These are phyloP conservation scores for Penicillium fimorum DNA, from an alignment of 495 filamentous ascomycete species.

Conservation along the genomic window DNA sequence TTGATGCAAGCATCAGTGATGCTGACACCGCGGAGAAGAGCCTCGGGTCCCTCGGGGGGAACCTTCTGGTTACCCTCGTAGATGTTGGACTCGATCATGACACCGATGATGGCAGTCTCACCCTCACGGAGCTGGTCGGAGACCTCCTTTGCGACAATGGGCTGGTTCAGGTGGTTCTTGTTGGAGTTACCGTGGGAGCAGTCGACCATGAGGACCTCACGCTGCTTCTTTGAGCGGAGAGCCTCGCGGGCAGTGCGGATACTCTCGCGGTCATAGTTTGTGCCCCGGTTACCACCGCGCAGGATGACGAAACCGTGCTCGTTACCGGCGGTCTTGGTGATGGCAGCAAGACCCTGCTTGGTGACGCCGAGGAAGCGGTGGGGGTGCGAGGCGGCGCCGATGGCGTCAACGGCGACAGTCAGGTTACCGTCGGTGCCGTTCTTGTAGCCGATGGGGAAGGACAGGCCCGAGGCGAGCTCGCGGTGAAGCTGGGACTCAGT, in stretches of 20 bases:
- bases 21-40: constrained; percentile 85
- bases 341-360: constrained; percentile 95
- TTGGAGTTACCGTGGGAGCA: constrained; percentile 83
- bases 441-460: constrained; percentile 98
- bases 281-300: constrained; percentile 86
- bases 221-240: constrained; percentile 79
- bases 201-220: constrained; percentile 92
- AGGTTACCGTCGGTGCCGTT: constrained; percentile 97
- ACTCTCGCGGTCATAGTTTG: constrained; percentile 87
- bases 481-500: constrained; percentile 95
- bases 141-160: constrained; percentile 79
- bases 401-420: constrained; percentile 92
- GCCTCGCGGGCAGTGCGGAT: constrained; percentile 77
- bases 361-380: constrained; percentile 99
- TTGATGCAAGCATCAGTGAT: constrained; percentile 98
- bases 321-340: constrained; percentile 88
- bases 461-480: constrained; percentile 93
- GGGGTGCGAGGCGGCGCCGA: constrained; percentile 83
- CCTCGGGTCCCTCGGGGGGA: constrained; percentile 73
- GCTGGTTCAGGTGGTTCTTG: constrained; percentile 80
- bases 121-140: constrained; percentile 83
- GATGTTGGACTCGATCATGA: constrained; percentile 99
- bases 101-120: constrained; percentile 84
- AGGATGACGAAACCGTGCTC: constrained; percentile 97
- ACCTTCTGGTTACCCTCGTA: constrained; percentile 95